Evolutionary conservation across 768 basidiomycete genomes (phyloP).

Genomic region (Boletus pseudopeckii): DNA sequence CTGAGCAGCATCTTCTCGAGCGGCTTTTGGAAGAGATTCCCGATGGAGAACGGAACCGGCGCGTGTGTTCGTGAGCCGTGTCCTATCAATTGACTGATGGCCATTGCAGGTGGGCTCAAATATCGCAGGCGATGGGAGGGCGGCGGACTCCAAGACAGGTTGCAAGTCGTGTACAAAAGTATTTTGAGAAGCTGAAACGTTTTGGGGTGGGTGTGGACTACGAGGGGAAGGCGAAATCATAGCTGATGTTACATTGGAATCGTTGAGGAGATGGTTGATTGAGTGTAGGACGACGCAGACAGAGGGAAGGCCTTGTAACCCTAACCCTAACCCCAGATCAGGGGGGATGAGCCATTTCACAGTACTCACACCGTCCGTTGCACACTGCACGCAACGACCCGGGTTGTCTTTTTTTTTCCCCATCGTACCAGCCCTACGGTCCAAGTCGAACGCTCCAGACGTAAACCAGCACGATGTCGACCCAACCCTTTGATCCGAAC

Average conservation of each 20-base stretch:
- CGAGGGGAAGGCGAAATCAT: conserved; percentile 23
- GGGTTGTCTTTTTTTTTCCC: neutral
- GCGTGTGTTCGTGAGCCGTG: conserved; percentile 16
- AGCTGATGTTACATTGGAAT: neutral
- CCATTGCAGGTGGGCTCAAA: conserved; percentile 66
- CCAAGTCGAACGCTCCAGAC: conserved; percentile 8
- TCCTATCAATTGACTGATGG: conserved; percentile 9
- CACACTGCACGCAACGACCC: neutral
- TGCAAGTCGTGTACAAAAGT: conserved; percentile 87
- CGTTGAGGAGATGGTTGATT: neutral
- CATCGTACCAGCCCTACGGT: neutral
- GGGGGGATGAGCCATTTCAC: neutral
- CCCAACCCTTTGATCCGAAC: conserved; percentile 73
- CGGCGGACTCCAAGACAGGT: conserved; percentile 76
- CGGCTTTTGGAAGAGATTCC: conserved; percentile 72
- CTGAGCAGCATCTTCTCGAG: conserved; percentile 76
- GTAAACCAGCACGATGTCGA: conserved; percentile 39
- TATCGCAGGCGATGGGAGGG: conserved; percentile 78
- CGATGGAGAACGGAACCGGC: conserved; percentile 74
- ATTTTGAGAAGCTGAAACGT: conserved; percentile 78
- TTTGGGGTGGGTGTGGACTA: conserved; percentile 54
- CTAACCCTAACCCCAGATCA: conserved; percentile 28
- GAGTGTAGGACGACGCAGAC: no score
- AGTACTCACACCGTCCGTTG: neutral
- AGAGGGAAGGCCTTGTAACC: neutral